These are phyloP conservation scores for Xylaria hypoxylon DNA, from an alignment of 2,329 filamentous ascomycete genomes.

Conservation along the genomic window DNA sequence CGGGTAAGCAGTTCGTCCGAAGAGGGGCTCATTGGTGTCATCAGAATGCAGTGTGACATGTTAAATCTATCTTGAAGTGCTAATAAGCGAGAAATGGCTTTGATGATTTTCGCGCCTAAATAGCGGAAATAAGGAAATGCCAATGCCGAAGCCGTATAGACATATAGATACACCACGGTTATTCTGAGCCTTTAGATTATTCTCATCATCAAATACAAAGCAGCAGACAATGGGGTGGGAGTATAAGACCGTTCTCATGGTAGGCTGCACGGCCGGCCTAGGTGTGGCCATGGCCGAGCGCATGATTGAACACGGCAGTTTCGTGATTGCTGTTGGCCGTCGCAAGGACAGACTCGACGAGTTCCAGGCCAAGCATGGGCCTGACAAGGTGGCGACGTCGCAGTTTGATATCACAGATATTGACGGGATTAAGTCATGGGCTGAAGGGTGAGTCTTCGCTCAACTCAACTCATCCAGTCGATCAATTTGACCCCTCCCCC, in stretches of 20 bases:
- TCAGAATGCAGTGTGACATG: neutral
- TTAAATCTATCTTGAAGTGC: neutral
- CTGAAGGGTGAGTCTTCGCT: slow-evolving; percentile 49
- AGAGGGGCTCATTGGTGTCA: neutral
- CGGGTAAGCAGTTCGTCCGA: neutral
- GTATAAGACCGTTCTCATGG: slow-evolving; percentile 49
- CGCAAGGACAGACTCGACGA: slow-evolving; percentile 63
- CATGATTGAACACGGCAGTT: slow-evolving; percentile 59
- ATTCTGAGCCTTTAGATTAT: neutral
- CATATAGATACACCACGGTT: neutral
- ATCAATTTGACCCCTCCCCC: too few species aligned
- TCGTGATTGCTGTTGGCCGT: slow-evolving; percentile 68
- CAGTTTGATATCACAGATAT: slow-evolving; percentile 60
- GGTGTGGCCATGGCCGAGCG: slow-evolving; percentile 49
- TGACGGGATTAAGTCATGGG: slow-evolving; percentile 56
- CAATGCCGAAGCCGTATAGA: neutral
- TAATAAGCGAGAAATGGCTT: neutral
- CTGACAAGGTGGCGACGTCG: slow-evolving; percentile 54
- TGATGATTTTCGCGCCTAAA: slow-evolving; percentile 27
- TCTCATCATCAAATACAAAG: neutral
- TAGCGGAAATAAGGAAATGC: neutral
- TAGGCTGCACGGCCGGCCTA: slow-evolving; percentile 49
- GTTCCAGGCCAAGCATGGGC: slow-evolving; percentile 61
- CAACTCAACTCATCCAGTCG: too few species aligned
- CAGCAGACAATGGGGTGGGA: slow-evolving; percentile 42